These are phyloP conservation scores for Diutina siamensis DNA, from an alignment of 1,139 yeast species.

Conservation along the genomic window DNA sequence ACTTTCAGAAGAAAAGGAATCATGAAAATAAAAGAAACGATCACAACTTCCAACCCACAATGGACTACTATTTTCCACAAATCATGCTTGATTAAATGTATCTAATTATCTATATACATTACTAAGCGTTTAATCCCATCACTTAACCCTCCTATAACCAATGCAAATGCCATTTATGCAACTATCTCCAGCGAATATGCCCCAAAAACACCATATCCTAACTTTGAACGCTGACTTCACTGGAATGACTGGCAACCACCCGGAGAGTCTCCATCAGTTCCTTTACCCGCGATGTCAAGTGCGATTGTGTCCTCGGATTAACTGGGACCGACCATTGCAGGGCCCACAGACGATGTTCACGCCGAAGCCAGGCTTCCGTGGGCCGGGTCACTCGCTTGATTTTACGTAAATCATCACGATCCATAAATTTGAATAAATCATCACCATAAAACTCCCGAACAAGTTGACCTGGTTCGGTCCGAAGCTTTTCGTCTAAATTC, in stretches of 20 bases:
- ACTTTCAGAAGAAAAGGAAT: too few species aligned
- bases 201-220: too few species aligned
- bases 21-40: too few species aligned
- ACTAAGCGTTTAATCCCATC: too few species aligned
- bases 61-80: too few species aligned
- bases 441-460: slow-evolving; percentile 24
- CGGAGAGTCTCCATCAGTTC: not conserved
- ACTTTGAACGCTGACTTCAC: not conserved
- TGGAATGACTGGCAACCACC: not conserved
- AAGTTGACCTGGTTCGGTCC: slow-evolving; percentile 6
- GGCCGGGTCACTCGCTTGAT: not conserved
- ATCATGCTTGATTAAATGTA: too few species aligned
- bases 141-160: not conserved
- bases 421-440: slow-evolving; percentile 19
- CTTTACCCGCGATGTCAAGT: not conserved
- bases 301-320: not conserved
- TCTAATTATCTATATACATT: not conserved
- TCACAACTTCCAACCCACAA: too few species aligned
- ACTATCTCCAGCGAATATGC: too few species aligned
- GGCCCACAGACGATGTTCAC: not conserved
- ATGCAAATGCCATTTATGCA: too few species aligned
- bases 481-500: slow-evolving; percentile 30
- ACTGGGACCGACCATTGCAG: not conserved
- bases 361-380: not conserved
- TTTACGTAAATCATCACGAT: slow-evolving; percentile 8